Evolutionary conservation across 2,329 filamentous ascomycete genomes (phyloP).

Genomic region (Fusarium stilboides): DNA sequence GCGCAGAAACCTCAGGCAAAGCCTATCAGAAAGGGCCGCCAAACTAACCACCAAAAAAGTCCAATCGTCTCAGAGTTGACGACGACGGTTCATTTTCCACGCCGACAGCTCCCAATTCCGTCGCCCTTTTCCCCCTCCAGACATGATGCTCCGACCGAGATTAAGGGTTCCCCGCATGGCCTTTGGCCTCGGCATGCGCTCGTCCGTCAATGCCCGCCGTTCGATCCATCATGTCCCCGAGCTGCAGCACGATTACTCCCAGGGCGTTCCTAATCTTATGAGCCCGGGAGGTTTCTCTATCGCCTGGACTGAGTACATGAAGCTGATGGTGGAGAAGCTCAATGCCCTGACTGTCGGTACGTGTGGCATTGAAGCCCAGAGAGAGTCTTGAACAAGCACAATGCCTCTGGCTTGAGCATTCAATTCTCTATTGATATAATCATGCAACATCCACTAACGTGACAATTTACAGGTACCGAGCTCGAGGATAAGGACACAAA

Average conservation of each 20-base stretch:
- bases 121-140: conserved; percentile 1
- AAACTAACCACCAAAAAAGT: conserved; percentile 40
- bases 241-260: conserved; percentile 62
- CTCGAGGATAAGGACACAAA: conserved; percentile 74
- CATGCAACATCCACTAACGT: conserved; percentile 29
- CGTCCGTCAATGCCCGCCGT: conserved; percentile 56
- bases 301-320: conserved; percentile 88
- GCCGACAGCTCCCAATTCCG: conserved; percentile 23
- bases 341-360: conserved; percentile 81
- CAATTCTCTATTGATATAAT: neutral
- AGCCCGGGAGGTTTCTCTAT: conserved; percentile 78
- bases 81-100: conserved; percentile 25
- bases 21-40: conserved; percentile 28
- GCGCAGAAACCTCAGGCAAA: conserved; percentile 38
- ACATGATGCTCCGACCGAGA: conserved; percentile 66
- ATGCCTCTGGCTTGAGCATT: conserved; percentile 14
- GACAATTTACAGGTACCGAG: conserved; percentile 69
- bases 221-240: conserved; percentile 64
- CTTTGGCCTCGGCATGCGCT: conserved; percentile 56
- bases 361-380: conserved; percentile 46
- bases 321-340: conserved; percentile 79
- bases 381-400: conserved; percentile 14
- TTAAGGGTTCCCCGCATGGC: conserved; percentile 66
- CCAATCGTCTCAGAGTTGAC: conserved; percentile 23
- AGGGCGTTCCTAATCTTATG: conserved; percentile 79